Percentiles rank a stretch among this genome's conserved stretches.
Conservation (phyloP, 2,329 filamentous ascomycete species). For the Hypoxylon sp. region DNA sequence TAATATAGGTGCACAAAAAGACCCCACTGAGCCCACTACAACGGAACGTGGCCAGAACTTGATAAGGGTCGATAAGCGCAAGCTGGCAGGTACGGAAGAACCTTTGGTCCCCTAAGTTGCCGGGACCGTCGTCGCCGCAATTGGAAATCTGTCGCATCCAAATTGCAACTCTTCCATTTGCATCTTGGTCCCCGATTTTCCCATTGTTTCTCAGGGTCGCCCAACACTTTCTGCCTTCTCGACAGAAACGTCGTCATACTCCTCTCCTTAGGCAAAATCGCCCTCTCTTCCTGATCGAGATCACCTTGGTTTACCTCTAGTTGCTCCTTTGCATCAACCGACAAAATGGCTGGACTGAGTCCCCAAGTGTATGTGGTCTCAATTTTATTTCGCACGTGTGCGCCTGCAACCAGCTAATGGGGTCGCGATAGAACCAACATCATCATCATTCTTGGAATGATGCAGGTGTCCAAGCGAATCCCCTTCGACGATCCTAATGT, state of each 20-base stretch:
- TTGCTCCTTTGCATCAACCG: constrained; percentile 38
- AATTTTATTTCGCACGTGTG: constrained; percentile 24
- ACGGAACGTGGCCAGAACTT: constrained; percentile 40
- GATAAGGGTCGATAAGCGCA: constrained; percentile 32
- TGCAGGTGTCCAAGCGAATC: constrained; percentile 97
- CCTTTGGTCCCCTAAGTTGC: constrained; percentile 21
- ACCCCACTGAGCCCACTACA: constrained; percentile 13
- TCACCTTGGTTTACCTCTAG: neutral
- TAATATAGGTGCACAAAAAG: constrained; percentile 1
- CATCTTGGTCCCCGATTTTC: constrained; percentile 16
- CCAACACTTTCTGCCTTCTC: constrained; percentile 4
- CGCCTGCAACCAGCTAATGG: constrained; percentile 46
- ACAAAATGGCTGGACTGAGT: constrained; percentile 73
- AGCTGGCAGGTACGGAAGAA: constrained; percentile 34
- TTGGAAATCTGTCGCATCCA: constrained; percentile 15
- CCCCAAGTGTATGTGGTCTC: constrained; percentile 72
- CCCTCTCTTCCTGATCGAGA: constrained; percentile 2
- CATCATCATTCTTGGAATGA: constrained; percentile 95
- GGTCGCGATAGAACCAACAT: constrained; percentile 80
- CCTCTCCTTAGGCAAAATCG: constrained; percentile 16
- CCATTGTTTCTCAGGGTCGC: constrained; percentile 1
- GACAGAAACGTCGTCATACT: constrained; percentile 7
- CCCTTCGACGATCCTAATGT: constrained; percentile 87
- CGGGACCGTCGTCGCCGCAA: constrained; percentile 19
- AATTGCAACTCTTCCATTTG: constrained; percentile 18